Evolutionary conservation across 192 early-diverging fungal genomes (phyloP), one percentile per base, ranked within the genome.

Genomic region (Backusella psychrophila): DNA sequence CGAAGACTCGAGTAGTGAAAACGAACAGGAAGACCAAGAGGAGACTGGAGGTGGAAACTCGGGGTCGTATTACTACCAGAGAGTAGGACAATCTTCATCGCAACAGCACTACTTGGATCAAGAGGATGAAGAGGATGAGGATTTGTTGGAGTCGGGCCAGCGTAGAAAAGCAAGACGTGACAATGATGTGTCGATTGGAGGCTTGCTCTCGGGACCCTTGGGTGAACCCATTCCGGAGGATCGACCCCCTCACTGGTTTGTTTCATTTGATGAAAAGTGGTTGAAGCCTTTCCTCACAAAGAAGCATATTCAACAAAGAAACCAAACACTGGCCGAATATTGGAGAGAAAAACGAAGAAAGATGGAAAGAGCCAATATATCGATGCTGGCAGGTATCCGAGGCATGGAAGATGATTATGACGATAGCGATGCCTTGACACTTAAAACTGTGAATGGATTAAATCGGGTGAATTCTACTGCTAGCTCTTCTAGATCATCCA

Each of bases 231-330:
- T 83, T 36, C 79, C 80, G 38, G 86, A 86, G 31, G 80, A 84
- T 26, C 80, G 81, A 6, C 85, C 85, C 38, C 80, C 87, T 2
- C 93, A 95, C 75, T 95, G 94, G 94, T 95, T 95, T 82, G 85
- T 95, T 26, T 90, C 88, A 15, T 95, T 95, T 85, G 94, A 95
- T 82, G 87, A 93, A 69, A 85, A 85, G 74, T 95, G 87, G 80
- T 80, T 95, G 3, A 94, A 94, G 75, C 94, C 94, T n/a, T 80
- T 95, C 63, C 93, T 95, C 77, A 91, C 92, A 36, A 81, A 81
- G 56, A 68, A 66, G 4, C 76, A 81, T 42, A 66, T 81, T 0
- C 80, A 81, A 26, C 72, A 77, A 46, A 52, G 80, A 14, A 81
- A 81, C 34, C 69, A 77, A 29, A 78, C 73, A 34, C 41, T 81